These are phyloP conservation scores for Elaeagnus macrophylla DNA, from an alignment of 306 rosid species.

Conservation along the genomic window DNA sequence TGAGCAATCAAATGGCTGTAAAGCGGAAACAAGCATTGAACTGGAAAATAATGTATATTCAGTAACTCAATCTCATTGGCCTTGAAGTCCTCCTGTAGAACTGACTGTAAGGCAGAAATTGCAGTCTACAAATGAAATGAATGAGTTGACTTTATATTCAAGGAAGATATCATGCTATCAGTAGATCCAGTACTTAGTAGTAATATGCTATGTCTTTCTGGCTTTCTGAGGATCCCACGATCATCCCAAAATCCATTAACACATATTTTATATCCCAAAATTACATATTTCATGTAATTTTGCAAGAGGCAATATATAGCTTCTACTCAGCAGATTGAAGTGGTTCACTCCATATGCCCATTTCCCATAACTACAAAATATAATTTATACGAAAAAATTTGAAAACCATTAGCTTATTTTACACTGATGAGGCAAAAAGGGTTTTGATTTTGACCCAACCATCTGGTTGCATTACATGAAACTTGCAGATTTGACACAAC, in stretches of 20 bases:
- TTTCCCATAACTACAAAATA: too few species aligned
- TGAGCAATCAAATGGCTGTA: background rate
- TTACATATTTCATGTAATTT: too few species aligned
- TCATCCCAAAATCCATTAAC: too few species aligned
- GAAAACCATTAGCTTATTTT: background rate
- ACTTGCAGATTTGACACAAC: too few species aligned
- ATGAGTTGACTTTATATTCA: background rate
- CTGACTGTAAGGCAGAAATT: constrained; percentile 92
- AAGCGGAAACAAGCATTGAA: background rate
- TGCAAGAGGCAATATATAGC: too few species aligned
- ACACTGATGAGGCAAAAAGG: too few species aligned
- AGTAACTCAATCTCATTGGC: constrained; percentile 94
- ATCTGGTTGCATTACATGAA: background rate
- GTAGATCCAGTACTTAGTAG: background rate
- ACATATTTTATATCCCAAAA: too few species aligned
- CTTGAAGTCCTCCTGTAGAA: constrained; percentile 96
- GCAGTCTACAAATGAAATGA: constrained; percentile 60
- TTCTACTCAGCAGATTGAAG: too few species aligned
- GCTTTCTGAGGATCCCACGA: too few species aligned
- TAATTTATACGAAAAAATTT: background rate
- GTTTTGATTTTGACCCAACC: background rate
- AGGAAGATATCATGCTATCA: background rate
- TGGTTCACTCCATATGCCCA: too few species aligned
- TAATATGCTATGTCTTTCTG: too few species aligned
- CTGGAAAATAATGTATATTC: background rate